Base-by-base conservation (phyloP, 768 basidiomycete genomes). In the Tephrocybe sp. region DNA sequence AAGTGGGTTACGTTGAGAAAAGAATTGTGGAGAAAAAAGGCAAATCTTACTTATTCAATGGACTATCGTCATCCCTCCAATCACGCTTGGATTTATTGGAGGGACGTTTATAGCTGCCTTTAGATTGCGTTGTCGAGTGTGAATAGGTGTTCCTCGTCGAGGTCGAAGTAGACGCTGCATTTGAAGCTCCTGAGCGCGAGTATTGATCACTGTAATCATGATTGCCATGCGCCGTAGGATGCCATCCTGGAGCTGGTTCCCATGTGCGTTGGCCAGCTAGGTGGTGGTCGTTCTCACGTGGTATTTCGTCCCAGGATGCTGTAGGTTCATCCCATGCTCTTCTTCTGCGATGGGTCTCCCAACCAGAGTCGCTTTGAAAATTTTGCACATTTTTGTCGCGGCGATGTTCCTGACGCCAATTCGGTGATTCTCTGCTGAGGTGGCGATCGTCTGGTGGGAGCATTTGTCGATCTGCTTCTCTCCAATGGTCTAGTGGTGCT, bases 201-300 rank as follows among this genome's bases (percentile, higher is more conserved):
- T 69, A 68, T 57, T 75, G 71, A 33, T 67, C 64, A 45, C 71
- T 72, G 19, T 65, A 62, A 19, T 72, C 68, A 43, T 75, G 73
- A 48, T 79, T 67, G 23, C 61, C 56, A 17, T 69, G 71, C 20
- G 66, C 68, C 33, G 75, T 73, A 45, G 78, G 64, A 52, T 83
- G 77, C 87, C 87, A 89, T 5, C 78, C 75, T 20, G 83, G 78
- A 33, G 83, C 84, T 51, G 87, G 86, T 57, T 87, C 85, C 87
- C 87, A 89, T 51, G 81, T 69, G 44, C 87, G 79, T 45, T 85
- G 80, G 62, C 78, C 77, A 16, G 62, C 34, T 12, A 58, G 50
- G 17, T 48, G 39, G 35, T 55, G 62, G 17, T 62, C 63, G 38
- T 68, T 69, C 61, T 68, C 67, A 39, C 55, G 55, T n/a, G 59